Evolutionary conservation across 2,329 filamentous ascomycete species (phyloP), one percentile per base, ranked within the genome.

Genomic region (Ascochyta pisi): DNA sequence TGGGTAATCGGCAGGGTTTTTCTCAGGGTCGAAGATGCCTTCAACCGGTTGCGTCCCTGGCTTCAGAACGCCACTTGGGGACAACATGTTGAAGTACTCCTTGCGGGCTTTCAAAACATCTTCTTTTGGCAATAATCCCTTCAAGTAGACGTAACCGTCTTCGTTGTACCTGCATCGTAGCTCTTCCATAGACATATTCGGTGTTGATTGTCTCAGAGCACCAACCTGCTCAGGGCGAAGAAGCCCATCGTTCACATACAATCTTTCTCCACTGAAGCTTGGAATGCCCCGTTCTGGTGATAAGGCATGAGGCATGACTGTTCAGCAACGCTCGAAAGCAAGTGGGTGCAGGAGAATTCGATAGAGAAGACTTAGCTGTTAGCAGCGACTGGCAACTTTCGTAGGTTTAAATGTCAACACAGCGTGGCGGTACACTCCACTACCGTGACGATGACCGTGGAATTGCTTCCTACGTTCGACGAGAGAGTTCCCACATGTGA

Each of bases 61-160:
- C 56, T 84, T 81, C 1, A 88, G 73, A 33, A 88, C 80, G 0
- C 83, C 83, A 26, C 80, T 86, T 1, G 84, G 79, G 1, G 79
- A 74, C 5, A 87, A 73, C 39, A 81, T 80, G 3, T 74, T 69
- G 66, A 86, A 87, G 67, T 86, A 87, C 29, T 77, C 70, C 51
- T 79, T 73, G 1, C 84, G 79, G 8, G 81, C 79, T 33, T 76
- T 73, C 8, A 85, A 75, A 1, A 86, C 83, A 49, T 86, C 82
- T 2, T 75, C 69, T 3, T 80, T 79, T 0, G 84, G 84, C 2
- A 86, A 70, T 0, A 86, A 67, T 0, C 79, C 78, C 60, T 86
- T 86, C 2, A 87, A 50, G 50, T 83, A 83, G 26, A 86, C 67
- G 60, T 86, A 86, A 22, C 83, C 83, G 41, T 86, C 79, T 55